Base-by-base conservation (phyloP, 2,329 filamentous ascomycete genomes). In the Dothiorella sarmentorum region DNA sequence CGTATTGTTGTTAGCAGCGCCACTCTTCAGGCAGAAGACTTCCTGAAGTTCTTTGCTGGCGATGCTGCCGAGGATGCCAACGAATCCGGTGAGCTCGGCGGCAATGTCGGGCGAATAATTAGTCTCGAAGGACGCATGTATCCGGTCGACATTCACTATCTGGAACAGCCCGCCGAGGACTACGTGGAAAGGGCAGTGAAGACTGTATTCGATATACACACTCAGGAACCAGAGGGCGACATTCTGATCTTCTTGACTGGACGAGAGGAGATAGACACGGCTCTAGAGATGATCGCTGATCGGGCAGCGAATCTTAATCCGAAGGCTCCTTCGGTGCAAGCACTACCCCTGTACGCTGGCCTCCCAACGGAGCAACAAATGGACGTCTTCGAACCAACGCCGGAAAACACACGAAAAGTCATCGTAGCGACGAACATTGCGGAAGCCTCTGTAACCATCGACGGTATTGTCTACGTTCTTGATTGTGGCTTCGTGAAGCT, bases 381-480 rank as follows among this genome's bases (percentile, higher is more conserved):
- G 85, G 92, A 92, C 64, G 88, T 97, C 38, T 97, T 97, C 69
- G 91, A 96, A 66, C 85, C 88, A 56, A 79, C 91, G 2, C 85
- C 90, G 0, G 86, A 90, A 61, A 87, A 92, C 60, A 92, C 87
- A 1, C 84, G 94, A 40, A 97, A 97, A 70, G 89, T 97, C 37
- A 89, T 99, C 33, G 87, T 97, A 64, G 88, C 90, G 3, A 97
- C 94, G 60, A 97, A 97, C 70, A 97, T 97, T 63, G 91, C 94
- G 11, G 94, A 99, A 77, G 93, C 94, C 4, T 96, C 91, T 1
- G 88, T 99, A 42, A 97, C 94, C 15, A 95, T 97, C 58, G 87
- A 94, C 56, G 91, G 91, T 2, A 92, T 97, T 61, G 86, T 91
- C 57, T 96, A 90, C 68, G 93, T 99, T 5, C 78, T 97, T 51